Base-by-base conservation (phyloP, 2,329 filamentous ascomycete species). In the Drechslerella coelobrocha region DNA sequence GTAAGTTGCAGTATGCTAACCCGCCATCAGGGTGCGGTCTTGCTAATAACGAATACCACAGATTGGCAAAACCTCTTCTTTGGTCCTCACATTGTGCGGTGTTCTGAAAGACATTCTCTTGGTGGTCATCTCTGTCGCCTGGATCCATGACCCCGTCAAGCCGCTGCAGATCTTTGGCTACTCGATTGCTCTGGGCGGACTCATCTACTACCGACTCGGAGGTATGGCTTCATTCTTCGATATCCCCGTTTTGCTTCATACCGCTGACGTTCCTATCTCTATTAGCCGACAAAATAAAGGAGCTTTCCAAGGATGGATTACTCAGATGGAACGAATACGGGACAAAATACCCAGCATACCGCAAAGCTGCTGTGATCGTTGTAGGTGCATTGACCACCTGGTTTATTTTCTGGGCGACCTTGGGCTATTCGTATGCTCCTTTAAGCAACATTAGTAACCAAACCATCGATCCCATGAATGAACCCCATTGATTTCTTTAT, bases 81-180 rank as follows among this genome's bases (percentile, higher is more conserved):
- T 94, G 60, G 88, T 93, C 75, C 88, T 94, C 77, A 94, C 91
- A 29, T 88, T 94, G 50, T 93, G 89, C 78, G 90, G 90, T 82
- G 90, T 94, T 39, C 86, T 94, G 73, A 94, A 93, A 84, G 90
- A 94, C 79, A 90, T 94, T 68, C 84, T 94, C 76, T 88, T 94
- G 54, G 90, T 94, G 68, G 82, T 83, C 57, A 88, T 89, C 48
- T 92, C 89, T 72, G 91, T 90, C 74, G 90, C 93, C 79, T 93
- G 90, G 88, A 69, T 69, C 37, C 65, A 69, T 47, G 65, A 69
- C 85, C 86, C 75, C 90, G 90, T 73, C 85, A 88, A 55, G 88
- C 93, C 73, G 86, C 88, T 14, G 62, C 90, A 94, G 82, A 88
- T 89, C 79, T 92, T 93, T 78, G 90, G 90, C 75, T 94, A 93